Percentiles rank a stretch among this genome's conserved stretches.
These are phyloP conservation scores for Colletotrichum noveboracense DNA, from an alignment of 2,329 filamentous ascomycete genomes.

Conservation along the genomic window DNA sequence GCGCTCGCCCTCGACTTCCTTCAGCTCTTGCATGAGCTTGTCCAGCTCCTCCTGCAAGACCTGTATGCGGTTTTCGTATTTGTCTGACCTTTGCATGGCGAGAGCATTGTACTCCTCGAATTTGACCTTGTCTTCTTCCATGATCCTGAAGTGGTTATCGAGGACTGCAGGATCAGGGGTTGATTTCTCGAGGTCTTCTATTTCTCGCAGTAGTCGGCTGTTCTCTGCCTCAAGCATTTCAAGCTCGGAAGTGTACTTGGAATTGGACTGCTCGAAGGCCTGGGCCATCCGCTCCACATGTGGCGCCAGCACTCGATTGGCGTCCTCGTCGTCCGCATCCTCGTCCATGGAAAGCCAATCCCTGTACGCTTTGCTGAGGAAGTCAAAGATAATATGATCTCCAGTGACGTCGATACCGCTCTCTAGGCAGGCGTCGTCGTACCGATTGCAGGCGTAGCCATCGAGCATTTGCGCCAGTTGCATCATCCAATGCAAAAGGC, in stretches of 20 bases:
- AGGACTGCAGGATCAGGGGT: slow-evolving; percentile 83
- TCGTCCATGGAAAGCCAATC: slow-evolving; percentile 95
- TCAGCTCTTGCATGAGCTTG: slow-evolving; percentile 76
- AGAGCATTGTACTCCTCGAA: slow-evolving; percentile 94
- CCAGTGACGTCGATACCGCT: slow-evolving; percentile 85
- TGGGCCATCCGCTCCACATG: slow-evolving; percentile 88
- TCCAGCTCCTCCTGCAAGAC: slow-evolving; percentile 87
- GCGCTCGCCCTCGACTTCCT: slow-evolving; percentile 83
- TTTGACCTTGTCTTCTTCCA: slow-evolving; percentile 93
- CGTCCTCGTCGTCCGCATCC: slow-evolving; percentile 85
- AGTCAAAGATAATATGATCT: slow-evolving; percentile 93
- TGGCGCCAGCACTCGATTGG: slow-evolving; percentile 77
- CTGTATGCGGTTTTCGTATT: slow-evolving; percentile 81
- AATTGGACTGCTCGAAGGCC: slow-evolving; percentile 85
- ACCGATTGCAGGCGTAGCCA: slow-evolving; percentile 76
- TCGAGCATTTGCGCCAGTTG: slow-evolving; percentile 95
- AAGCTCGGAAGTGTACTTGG: slow-evolving; percentile 83
- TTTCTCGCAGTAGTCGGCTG: slow-evolving; percentile 79
- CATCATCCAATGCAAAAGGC: slow-evolving; percentile 98
- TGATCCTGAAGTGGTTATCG: slow-evolving; percentile 88
- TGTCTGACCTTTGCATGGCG: slow-evolving; percentile 84
- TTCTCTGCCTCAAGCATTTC: slow-evolving; percentile 88
- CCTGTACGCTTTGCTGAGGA: slow-evolving; percentile 86
- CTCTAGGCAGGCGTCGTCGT: slow-evolving; percentile 89
- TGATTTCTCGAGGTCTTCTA: slow-evolving; percentile 87